A percentile compares a stretch with the other conserved stretches of the same genome.
Conservation (phyloP, 164 flowering plant species). For the Litsea cubeba region DNA sequence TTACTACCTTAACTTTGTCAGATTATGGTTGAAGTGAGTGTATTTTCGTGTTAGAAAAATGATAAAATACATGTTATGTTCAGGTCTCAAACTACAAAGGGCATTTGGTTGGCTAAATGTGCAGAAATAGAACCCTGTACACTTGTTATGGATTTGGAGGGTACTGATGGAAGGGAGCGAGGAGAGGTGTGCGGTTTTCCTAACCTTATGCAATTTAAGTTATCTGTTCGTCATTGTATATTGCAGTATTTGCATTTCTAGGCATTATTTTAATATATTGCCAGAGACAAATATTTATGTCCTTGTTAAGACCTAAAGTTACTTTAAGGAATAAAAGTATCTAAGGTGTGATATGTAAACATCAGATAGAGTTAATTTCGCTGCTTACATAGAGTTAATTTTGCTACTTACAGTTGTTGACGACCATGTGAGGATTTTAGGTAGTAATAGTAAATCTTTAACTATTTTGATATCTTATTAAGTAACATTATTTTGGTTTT, state of each 20-base stretch:
- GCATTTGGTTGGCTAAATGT: slow-evolving; percentile 91
- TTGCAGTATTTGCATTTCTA: neutral
- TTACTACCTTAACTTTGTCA: neutral
- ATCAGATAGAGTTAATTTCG: too few relatives aligned
- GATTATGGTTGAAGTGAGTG: neutral
- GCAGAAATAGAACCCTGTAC: slow-evolving; percentile 88
- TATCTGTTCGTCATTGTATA: neutral
- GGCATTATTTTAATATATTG: neutral
- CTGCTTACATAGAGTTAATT: too few relatives aligned
- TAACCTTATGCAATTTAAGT: neutral
- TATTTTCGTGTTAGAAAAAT: neutral
- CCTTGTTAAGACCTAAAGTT: neutral
- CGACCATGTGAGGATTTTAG: too few relatives aligned
- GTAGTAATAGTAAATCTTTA: too few relatives aligned
- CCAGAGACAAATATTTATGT: neutral
- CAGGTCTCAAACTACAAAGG: slow-evolving; percentile 97
- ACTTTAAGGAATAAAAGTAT: neutral
- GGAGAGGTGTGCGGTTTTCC: slow-evolving; percentile 62
- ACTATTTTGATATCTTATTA: too few relatives aligned
- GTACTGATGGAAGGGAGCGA: slow-evolving; percentile 97
- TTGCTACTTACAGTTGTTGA: too few relatives aligned
- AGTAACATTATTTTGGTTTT: too few relatives aligned
- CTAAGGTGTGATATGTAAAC: too few relatives aligned
- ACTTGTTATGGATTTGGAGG: slow-evolving; percentile 96
- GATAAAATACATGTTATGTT: neutral